Evolutionary conservation across 306 rosid genomes (phyloP).

Genomic region (Sindora glabra): DNA sequence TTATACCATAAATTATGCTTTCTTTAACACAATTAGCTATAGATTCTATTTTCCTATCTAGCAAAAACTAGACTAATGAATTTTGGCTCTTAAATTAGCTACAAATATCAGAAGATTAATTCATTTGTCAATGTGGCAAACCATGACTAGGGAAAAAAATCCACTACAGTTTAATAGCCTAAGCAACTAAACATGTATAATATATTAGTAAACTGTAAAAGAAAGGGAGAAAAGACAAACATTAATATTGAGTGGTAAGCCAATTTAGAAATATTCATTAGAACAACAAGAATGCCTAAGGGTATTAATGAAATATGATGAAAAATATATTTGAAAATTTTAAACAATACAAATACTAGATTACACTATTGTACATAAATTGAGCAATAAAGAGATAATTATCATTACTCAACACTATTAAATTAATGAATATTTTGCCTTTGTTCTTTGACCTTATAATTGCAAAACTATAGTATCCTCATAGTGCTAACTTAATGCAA

Average conservation of each 20-base stretch:
- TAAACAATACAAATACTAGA: neutral
- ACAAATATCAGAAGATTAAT: neutral
- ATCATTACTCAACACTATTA: neutral
- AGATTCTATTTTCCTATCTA: neutral
- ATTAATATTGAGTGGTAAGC: too few species aligned
- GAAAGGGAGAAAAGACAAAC: too few species aligned
- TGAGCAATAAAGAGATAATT: neutral
- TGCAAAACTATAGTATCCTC: neutral
- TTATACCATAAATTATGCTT: neutral
- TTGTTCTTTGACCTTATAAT: neutral
- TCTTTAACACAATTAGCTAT: neutral
- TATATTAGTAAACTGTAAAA: too few species aligned
- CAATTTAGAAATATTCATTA: neutral
- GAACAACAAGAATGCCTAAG: neutral
- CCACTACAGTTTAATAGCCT: too few species aligned
- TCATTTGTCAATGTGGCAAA: too few species aligned
- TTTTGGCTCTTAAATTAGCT: neutral
- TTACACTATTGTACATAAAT: constrained; percentile 9
- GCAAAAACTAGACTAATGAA: neutral
- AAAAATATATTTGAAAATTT: neutral
- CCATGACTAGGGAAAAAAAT: too few species aligned
- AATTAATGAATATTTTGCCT: neutral
- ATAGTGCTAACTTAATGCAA: too few species aligned
- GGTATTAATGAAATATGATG: too few species aligned
- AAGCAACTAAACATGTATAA: neutral